These are phyloP conservation scores for Monosporascus ibericus DNA, from an alignment of 2,329 filamentous ascomycete genomes.

Conservation along the genomic window DNA sequence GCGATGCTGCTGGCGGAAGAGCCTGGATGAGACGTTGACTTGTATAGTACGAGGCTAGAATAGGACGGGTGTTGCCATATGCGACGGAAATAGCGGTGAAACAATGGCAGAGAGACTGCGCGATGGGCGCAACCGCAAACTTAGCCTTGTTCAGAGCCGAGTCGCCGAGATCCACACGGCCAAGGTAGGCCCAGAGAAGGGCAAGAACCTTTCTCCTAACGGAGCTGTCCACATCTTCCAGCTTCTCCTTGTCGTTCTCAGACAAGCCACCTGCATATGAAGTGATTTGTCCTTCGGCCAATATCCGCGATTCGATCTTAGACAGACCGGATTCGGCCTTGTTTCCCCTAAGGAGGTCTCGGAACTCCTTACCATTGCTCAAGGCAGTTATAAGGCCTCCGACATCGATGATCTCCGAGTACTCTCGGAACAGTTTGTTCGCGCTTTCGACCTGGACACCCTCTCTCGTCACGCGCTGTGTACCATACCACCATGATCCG, in stretches of 20 bases:
- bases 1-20: slow-evolving; percentile 73
- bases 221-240: slow-evolving; percentile 76
- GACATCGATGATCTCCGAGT: slow-evolving; percentile 75
- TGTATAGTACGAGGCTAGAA: slow-evolving; percentile 74
- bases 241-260: slow-evolving; percentile 66
- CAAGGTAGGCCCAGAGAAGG: slow-evolving; percentile 91
- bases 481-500: slow-evolving; percentile 98
- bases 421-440: slow-evolving; percentile 90
- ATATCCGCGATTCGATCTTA: slow-evolving; percentile 75
- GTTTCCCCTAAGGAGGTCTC: slow-evolving; percentile 66
- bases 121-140: slow-evolving; percentile 81
- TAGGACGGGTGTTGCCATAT: slow-evolving; percentile 75
- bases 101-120: slow-evolving; percentile 76
- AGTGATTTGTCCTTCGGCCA: slow-evolving; percentile 51
- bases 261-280: slow-evolving; percentile 55
- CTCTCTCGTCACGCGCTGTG: slow-evolving; percentile 87
- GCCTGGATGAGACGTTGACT: slow-evolving; percentile 89
- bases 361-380: slow-evolving; percentile 82
- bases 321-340: slow-evolving; percentile 75
- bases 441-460: slow-evolving; percentile 89
- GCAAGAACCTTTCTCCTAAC: slow-evolving; percentile 79
- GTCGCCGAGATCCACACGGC: slow-evolving; percentile 79
- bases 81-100: slow-evolving; percentile 83
- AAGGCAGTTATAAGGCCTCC: slow-evolving; percentile 74
- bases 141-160: slow-evolving; percentile 74